Percentiles rank a stretch among this genome's conserved stretches.
Evolutionary conservation across 2,329 filamentous ascomycete species (phyloP).

Genomic region (Gyromitra esculenta): DNA sequence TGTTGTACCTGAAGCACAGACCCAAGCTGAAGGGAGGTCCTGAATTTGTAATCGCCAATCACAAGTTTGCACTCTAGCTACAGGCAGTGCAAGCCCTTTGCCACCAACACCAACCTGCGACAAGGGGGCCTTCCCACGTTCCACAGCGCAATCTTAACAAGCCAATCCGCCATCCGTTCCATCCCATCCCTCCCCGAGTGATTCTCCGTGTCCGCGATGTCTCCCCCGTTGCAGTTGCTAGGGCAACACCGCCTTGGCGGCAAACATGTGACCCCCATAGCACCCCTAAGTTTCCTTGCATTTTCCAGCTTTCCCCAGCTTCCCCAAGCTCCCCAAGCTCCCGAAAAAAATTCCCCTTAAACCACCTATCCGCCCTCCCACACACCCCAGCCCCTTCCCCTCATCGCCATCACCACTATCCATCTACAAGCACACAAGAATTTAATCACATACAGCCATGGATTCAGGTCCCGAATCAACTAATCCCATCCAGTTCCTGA

Average conservation of each 20-base stretch:
- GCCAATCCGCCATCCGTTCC: not conserved
- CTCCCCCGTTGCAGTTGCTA: constrained; percentile 16
- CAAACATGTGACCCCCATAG: constrained; percentile 30
- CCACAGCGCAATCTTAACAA: constrained; percentile 25
- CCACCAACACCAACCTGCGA: not conserved
- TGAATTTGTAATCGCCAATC: not conserved
- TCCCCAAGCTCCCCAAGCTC: constrained; percentile 3
- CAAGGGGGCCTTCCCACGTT: not conserved
- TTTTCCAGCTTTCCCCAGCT: not conserved
- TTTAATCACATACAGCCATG: constrained; percentile 28
- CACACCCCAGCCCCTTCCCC: not conserved
- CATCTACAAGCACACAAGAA: constrained; percentile 16
- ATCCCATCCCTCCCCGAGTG: constrained; percentile 17
- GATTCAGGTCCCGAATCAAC: constrained; percentile 47
- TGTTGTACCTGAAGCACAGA: constrained; percentile 1
- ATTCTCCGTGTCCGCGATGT: constrained; percentile 13
- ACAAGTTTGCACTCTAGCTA: not conserved
- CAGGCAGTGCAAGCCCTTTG: not conserved
- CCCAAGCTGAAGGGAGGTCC: not conserved
- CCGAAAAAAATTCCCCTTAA: not conserved
- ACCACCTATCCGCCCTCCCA: not conserved
- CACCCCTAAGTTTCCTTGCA: constrained; percentile 19
- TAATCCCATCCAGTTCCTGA: constrained; percentile 47
- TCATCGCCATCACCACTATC: not conserved
- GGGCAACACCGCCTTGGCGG: constrained; percentile 47